Evolutionary conservation across 371 early-diverging fungal species (phyloP).

Genomic region (Mortierella sp.): DNA sequence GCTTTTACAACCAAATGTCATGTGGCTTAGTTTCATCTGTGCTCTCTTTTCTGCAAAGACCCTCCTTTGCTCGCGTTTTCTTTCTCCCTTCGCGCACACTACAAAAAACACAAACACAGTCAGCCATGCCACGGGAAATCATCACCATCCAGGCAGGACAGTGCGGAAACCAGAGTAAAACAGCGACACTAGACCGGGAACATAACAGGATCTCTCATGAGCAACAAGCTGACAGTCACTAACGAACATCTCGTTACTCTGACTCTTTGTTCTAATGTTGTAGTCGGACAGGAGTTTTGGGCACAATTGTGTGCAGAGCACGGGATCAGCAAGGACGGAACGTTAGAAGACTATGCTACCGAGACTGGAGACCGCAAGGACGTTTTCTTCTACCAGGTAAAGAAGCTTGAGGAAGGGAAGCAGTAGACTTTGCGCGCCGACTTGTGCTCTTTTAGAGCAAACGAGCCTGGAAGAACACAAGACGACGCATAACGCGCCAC

Average conservation of each 20-base stretch:
- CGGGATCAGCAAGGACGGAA: conserved; percentile 89
- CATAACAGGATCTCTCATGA: not conserved
- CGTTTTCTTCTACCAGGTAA: conserved; percentile 98
- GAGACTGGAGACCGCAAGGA: conserved; percentile 97
- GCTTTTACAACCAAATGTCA: too few relatives aligned
- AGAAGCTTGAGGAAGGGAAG: not conserved
- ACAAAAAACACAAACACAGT: not conserved
- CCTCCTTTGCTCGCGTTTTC: not conserved
- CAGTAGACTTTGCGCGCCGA: not conserved
- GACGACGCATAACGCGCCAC: not conserved
- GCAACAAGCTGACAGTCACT: not conserved
- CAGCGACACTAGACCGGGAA: not conserved
- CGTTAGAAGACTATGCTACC: conserved; percentile 88
- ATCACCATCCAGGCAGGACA: conserved; percentile 97
- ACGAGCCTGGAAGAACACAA: not conserved
- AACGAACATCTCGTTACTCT: not conserved
- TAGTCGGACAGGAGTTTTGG: conserved; percentile 97
- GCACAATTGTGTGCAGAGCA: conserved; percentile 92
- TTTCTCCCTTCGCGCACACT: not conserved
- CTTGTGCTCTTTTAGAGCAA: not conserved
- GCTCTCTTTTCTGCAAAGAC: not conserved
- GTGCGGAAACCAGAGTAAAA: conserved; percentile 96
- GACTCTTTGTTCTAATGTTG: conserved; percentile 4
- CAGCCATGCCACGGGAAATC: conserved; percentile 86
- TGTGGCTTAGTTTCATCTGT: not conserved